phyloP scores from a whole-genome alignment of 768 basidiomycete species.

The Leucosporidium creatinivorum region DNA sequence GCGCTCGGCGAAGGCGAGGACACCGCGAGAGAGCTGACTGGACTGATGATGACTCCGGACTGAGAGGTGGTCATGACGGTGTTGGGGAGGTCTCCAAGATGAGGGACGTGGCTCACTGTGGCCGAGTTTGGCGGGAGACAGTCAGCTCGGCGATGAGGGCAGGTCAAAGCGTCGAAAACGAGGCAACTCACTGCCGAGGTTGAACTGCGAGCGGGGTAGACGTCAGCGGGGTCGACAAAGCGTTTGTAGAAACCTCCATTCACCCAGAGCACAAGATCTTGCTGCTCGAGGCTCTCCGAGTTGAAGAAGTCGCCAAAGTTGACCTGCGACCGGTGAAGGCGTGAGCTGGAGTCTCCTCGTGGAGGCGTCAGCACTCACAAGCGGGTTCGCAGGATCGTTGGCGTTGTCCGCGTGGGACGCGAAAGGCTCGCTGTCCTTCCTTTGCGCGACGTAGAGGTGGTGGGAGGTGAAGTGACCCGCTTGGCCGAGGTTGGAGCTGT shows the following conservation, averaged over 20 bases:
- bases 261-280: constrained; percentile 38
- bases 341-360: too few species aligned
- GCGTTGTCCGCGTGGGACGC: constrained; percentile 33
- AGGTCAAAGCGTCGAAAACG: too few species aligned
- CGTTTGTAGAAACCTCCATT: background rate
- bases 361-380: constrained; percentile 16
- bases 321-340: background rate
- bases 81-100: constrained; percentile 40
- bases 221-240: background rate
- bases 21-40: background rate
- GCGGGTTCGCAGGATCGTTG: constrained; percentile 36
- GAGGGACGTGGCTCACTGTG: constrained; percentile 34
- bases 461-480: constrained; percentile 35
- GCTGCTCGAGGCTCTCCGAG: constrained; percentile 40
- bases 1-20: constrained; percentile 24
- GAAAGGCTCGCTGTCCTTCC: constrained; percentile 36
- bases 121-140: background rate
- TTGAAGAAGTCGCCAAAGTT: constrained; percentile 41
- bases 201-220: background rate
- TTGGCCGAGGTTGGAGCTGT: constrained; percentile 38
- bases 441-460: constrained; percentile 38
- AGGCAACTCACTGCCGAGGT: background rate
- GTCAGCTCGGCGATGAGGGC: background rate
- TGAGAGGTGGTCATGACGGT: constrained; percentile 32
- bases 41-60: background rate